Evolutionary conservation across 2,329 filamentous ascomycete species (phyloP).

Genomic region (Fusarium incarnatum): DNA sequence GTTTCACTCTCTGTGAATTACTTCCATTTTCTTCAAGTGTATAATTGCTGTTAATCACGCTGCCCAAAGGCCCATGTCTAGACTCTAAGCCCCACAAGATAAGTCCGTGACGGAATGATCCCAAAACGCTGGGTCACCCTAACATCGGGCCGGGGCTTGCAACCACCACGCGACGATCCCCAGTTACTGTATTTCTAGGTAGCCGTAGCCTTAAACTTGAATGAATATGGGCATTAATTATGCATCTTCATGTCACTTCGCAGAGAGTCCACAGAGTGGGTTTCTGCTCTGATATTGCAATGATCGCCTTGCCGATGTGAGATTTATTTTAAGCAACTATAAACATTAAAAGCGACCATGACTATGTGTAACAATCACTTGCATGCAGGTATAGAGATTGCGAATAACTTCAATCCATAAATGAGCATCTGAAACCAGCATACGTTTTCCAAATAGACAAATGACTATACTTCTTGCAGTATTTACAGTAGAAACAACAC

Average conservation of each 20-base stretch:
- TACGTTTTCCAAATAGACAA: neutral
- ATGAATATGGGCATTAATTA: neutral
- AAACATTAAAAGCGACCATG: neutral
- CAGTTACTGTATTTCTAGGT: neutral
- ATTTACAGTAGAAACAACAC: neutral
- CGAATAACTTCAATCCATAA: neutral
- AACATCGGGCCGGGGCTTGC: constrained; percentile 38
- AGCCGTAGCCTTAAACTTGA: neutral
- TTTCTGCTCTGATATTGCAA: neutral
- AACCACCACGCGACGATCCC: constrained; percentile 37
- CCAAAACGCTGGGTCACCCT: constrained; percentile 42
- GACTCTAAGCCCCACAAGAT: constrained; percentile 32
- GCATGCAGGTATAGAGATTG: neutral
- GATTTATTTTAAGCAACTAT: neutral
- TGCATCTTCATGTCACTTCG: neutral
- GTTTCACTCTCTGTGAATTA: neutral
- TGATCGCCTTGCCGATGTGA: too few species aligned
- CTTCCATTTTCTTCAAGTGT: neutral
- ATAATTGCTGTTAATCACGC: neutral
- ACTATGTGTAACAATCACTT: neutral
- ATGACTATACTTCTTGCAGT: neutral
- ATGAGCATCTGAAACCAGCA: neutral
- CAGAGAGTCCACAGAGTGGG: too few species aligned
- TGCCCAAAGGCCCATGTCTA: neutral
- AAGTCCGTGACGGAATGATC: constrained; percentile 30